Evolutionary conservation across 176 grass and related monocot genomes (phyloP), one percentile per base, ranked within the genome.

Genomic region (Luzula sylvatica): DNA sequence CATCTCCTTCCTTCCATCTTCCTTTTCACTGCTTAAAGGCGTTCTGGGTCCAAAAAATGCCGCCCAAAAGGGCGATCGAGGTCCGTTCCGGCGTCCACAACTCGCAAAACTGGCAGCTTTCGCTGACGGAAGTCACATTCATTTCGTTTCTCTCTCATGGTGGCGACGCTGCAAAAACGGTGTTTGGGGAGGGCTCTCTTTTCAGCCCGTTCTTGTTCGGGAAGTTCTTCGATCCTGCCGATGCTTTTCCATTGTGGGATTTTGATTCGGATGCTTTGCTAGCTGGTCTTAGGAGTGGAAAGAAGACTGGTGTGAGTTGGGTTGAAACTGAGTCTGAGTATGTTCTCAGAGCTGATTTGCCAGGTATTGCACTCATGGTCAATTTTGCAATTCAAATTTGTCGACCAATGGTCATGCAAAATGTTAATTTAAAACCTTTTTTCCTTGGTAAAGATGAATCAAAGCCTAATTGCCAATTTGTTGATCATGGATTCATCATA

Each of bases 221-320:
- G 55, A 96, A 89, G 13, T 96, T 96, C 81, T 96, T 96, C 35
- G 85, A 96, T 72, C 92, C 92, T 11, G 84, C 77, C 16, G 85
- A 96, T 48, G 78, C 84, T 2, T 96, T 96, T 54, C 90, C 92
- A 13, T 53, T 96, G n/a, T 96, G 85, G 92, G 92, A 96, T 23
- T 77, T 96, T 20, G 85, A 96, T 35, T 52, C 81, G 1, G 92
- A 89, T 11, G 74, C 56, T 49, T 50, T 96, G 2, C 85, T 89
- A 57, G 41, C 81, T 0, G 56, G 58, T 45, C 71, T 86, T 14
- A 62, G 81, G 7, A 74, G 65, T 1, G 67, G 42, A 7, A 60
- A 58, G 39, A 67, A 74, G 52, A 76, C 67, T 23, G 39, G 63
- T 44, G 81, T 96, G 24, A 71, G 89, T 23, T 86, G 85, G 92